These are phyloP conservation scores for Moesziomyces sp. DNA, from an alignment of 1,284 basidiomycete genomes.

Conservation along the genomic window DNA sequence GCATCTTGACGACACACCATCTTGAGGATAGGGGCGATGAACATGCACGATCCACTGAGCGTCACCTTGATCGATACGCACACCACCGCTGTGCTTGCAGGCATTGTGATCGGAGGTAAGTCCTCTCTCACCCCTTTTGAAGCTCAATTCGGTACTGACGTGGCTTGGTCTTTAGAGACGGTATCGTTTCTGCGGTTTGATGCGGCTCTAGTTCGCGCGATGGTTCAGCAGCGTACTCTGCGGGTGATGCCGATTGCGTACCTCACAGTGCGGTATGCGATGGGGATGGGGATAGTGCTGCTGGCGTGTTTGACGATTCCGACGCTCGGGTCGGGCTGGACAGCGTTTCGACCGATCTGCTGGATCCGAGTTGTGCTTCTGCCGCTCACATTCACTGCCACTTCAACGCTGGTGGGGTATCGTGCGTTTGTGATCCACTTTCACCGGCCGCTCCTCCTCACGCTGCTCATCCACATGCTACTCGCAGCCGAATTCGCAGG, in stretches of 20 bases:
- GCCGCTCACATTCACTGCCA: constrained; percentile 25
- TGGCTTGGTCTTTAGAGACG: constrained; percentile 11
- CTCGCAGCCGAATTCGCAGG: constrained; percentile 8
- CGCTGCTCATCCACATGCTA: constrained; percentile 6
- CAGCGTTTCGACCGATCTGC: not conserved
- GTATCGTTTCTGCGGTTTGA: constrained; percentile 31
- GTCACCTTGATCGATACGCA: constrained; percentile 21
- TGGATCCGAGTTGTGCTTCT: constrained; percentile 12
- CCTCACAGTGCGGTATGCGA: constrained; percentile 19
- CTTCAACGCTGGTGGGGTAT: constrained; percentile 27
- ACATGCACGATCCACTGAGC: not conserved
- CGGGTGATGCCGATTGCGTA: constrained; percentile 25
- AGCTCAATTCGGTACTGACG: too few species aligned
- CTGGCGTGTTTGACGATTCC: constrained; percentile 17
- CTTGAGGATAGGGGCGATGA: not conserved
- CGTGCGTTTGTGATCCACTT: constrained; percentile 29
- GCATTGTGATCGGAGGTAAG: constrained; percentile 28
- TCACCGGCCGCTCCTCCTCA: constrained; percentile 5
- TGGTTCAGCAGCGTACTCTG: constrained; percentile 11
- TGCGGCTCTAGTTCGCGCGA: constrained; percentile 14
- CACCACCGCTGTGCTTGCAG: constrained; percentile 18
- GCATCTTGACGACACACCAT: too few species aligned
- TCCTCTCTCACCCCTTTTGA: not conserved
- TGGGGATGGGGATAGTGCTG: constrained; percentile 5
- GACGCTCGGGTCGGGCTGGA: not conserved